Evolutionary conservation across 1,139 yeast species (phyloP), one percentile per base, ranked within the genome.

Genomic region (Sugiyamaella sp.): DNA sequence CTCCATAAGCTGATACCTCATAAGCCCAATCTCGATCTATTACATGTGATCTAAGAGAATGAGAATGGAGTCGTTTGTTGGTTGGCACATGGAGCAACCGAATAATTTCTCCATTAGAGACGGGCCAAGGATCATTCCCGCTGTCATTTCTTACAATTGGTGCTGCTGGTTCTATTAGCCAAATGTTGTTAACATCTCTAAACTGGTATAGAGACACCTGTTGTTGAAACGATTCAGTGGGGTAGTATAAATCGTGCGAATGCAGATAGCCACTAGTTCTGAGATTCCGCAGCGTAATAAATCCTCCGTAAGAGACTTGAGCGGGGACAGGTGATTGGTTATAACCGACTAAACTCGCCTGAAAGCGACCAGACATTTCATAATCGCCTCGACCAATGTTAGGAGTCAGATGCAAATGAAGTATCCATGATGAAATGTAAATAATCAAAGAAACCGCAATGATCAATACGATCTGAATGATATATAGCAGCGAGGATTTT

Each of bases 1-100:
- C 79, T 5, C 88, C 89, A 45, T 81, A 73, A 59, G 87, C 80
- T 29, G 86, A 78, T 0, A 88, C 91, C 68, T 87, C 93, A 58
- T 74, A 79, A 61, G 89, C 83, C 65, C 88, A 87, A 40, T 89
- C 96, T 64, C 85, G 88, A 61, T 87, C 95, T 1, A 90, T 80
- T 24, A 87, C 77, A 4, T 95, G 95, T 0, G 96, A 93, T 55
- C 85, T 77, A 2, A 76, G 71, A 8, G 72, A 58, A 56, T 74
- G 79, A 4, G 85, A 84, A 51, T 81, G 80, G 35, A 89, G 71
- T 46, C 81, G 79, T 53, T 79, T 78, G 4, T 84, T 81, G 0
- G 96, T 84, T 2, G 63, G 60, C 51, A 77, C 76, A 63, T 89
- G 96, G 68, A 79, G 81, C 17, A 89, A 67, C 55, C 82, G 74